phyloP scores from a whole-genome alignment of 2,329 filamentous ascomycete species.

The Aspergillus brunneoviolaceus region DNA sequence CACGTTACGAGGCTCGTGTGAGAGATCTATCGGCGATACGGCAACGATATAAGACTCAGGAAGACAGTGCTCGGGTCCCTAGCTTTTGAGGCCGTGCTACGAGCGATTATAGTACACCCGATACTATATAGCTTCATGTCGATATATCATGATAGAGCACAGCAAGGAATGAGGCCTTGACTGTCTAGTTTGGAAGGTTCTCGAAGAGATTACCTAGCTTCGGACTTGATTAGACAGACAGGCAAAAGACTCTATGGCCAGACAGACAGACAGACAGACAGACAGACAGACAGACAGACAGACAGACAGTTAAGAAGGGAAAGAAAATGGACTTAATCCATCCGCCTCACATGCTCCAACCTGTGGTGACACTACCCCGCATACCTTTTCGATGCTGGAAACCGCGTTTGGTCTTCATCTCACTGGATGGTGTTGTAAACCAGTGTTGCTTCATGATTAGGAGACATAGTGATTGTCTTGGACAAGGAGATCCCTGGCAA shows the following conservation, averaged over 20 bases:
- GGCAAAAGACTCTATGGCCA: constrained; percentile 42
- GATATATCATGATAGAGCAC: constrained; percentile 70
- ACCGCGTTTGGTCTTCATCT: constrained; percentile 17
- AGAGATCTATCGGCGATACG: constrained; percentile 20
- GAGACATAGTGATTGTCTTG: constrained; percentile 14
- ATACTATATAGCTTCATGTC: constrained; percentile 65
- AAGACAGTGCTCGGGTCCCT: constrained; percentile 26
- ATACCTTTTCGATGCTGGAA: constrained; percentile 20
- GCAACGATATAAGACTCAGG: constrained; percentile 23
- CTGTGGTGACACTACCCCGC: constrained; percentile 26
- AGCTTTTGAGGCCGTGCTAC: constrained; percentile 35
- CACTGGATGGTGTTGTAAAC: constrained; percentile 30
- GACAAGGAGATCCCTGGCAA: constrained; percentile 9
- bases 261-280: constrained; percentile 34
- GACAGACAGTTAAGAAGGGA: constrained; percentile 59
- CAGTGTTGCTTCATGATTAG: constrained; percentile 25
- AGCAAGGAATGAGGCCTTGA: constrained; percentile 51
- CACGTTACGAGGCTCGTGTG: constrained; percentile 16
- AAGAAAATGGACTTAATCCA: constrained; percentile 41
- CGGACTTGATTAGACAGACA: constrained; percentile 74
- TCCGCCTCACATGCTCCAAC: constrained; percentile 36
- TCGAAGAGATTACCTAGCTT: constrained; percentile 65
- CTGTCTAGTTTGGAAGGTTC: constrained; percentile 34
- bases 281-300: constrained; percentile 62
- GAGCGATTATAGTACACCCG: constrained; percentile 48